phyloP scores from a whole-genome alignment of 305 asterid species.

The Plantago coronopus region DNA sequence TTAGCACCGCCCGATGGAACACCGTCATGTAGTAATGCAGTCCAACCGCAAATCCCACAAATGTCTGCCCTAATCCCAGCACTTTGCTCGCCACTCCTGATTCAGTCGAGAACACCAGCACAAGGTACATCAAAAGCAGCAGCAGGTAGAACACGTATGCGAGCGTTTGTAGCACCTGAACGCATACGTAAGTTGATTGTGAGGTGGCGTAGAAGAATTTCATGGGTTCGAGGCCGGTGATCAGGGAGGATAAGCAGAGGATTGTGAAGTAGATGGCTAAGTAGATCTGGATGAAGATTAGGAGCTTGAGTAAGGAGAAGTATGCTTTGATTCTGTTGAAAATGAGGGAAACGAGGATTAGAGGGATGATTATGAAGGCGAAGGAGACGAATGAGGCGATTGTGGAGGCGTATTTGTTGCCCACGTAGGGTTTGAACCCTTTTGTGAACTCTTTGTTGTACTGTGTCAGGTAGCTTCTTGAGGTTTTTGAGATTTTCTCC shows the following conservation, averaged over 20 bases:
- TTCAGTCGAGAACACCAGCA: slow-evolving; percentile 68
- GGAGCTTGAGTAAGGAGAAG: slow-evolving; percentile 70
- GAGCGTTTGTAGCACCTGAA: slow-evolving; percentile 69
- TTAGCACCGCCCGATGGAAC: slow-evolving; percentile 71
- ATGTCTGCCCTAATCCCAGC: slow-evolving; percentile 68
- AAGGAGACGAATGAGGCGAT: slow-evolving; percentile 61
- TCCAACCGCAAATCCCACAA: slow-evolving; percentile 88
- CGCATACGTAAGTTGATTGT: slow-evolving; percentile 72
- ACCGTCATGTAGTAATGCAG: slow-evolving; percentile 84
- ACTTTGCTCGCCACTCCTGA: slow-evolving; percentile 49
- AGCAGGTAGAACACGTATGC: slow-evolving; percentile 73
- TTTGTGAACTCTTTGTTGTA: slow-evolving; percentile 75
- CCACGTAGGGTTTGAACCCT: slow-evolving; percentile 77
- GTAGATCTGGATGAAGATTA: slow-evolving; percentile 78
- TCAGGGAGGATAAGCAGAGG: slow-evolving; percentile 54
- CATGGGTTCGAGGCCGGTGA: slow-evolving; percentile 80
- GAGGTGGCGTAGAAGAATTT: slow-evolving; percentile 78
- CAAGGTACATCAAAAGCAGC: slow-evolving; percentile 74
- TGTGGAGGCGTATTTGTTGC: slow-evolving; percentile 71
- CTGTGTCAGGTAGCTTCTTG: slow-evolving; percentile 45
- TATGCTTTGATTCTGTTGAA: slow-evolving; percentile 69
- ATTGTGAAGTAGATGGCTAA: slow-evolving; percentile 79
- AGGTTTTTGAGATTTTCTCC: slow-evolving; percentile 65
- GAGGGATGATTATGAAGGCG: slow-evolving; percentile 67
- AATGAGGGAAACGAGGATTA: slow-evolving; percentile 66